Percentiles rank a stretch among this genome's conserved stretches.
These are phyloP conservation scores for Suhomyces guaymorum DNA, from an alignment of 1,139 yeast species.

Conservation along the genomic window DNA sequence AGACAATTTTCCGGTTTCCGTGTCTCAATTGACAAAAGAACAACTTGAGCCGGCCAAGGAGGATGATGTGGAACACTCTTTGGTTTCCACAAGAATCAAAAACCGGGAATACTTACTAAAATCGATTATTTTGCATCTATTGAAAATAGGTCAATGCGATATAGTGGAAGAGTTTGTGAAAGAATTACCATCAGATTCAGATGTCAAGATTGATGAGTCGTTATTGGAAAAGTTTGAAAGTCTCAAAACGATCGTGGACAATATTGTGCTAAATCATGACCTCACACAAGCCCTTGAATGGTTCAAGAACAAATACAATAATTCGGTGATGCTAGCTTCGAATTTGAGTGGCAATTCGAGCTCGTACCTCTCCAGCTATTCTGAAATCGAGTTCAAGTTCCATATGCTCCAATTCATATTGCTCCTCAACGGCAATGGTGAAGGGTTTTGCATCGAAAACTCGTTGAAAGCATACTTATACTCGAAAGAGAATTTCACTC, in stretches of 20 bases:
- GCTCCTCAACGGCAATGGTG: constrained; percentile 33
- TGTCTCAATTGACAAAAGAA: neutral
- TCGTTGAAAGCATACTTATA: constrained; percentile 53
- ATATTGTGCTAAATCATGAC: constrained; percentile 37
- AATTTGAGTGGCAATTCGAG: constrained; percentile 5
- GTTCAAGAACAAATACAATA: constrained; percentile 32
- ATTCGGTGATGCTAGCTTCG: constrained; percentile 8
- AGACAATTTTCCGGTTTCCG: constrained; percentile 31
- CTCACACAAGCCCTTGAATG: constrained; percentile 36
- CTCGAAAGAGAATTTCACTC: constrained; percentile 54
- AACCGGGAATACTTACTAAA: constrained; percentile 41
- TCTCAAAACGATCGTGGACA: constrained; percentile 40
- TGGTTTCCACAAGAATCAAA: constrained; percentile 13
- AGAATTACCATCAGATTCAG: constrained; percentile 22
- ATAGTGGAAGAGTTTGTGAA: constrained; percentile 34
- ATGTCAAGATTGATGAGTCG: constrained; percentile 25
- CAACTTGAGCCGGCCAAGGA: constrained; percentile 2
- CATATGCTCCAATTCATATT: constrained; percentile 60
- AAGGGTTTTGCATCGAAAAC: constrained; percentile 22
- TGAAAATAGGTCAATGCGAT: constrained; percentile 46
- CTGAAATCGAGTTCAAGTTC: constrained; percentile 57
- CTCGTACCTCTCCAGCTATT: constrained; percentile 10
- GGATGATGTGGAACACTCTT: neutral
- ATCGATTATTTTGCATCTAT: constrained; percentile 42
- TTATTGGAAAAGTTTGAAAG: constrained; percentile 30